Percentiles rank a stretch among this genome's conserved stretches.
These are phyloP conservation scores for Ophiocordyceps camponoti-leonardi DNA, from an alignment of 2,329 filamentous ascomycete species.

Conservation along the genomic window DNA sequence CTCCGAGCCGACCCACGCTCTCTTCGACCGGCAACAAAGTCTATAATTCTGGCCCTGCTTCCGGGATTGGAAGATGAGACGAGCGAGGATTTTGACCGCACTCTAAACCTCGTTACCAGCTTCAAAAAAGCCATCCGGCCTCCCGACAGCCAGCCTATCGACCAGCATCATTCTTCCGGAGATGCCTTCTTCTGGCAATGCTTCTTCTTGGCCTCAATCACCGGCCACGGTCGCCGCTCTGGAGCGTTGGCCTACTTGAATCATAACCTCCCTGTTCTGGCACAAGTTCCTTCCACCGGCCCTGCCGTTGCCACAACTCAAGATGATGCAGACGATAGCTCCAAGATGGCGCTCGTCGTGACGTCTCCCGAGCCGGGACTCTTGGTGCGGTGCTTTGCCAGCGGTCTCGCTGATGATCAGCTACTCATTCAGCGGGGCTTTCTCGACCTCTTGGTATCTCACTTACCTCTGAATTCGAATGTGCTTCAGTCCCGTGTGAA, in stretches of 20 bases:
- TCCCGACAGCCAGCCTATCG: slow-evolving; percentile 29
- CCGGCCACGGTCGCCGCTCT: slow-evolving; percentile 66
- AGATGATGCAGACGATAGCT: slow-evolving; percentile 12
- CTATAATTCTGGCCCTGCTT: slow-evolving; percentile 72
- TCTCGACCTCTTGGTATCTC: slow-evolving; percentile 77
- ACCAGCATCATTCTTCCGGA: slow-evolving; percentile 36
- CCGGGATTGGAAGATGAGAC: slow-evolving; percentile 92
- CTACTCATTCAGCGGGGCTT: slow-evolving; percentile 87
- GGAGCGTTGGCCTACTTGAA: slow-evolving; percentile 78
- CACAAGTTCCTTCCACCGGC: slow-evolving; percentile 2
- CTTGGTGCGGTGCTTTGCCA: slow-evolving; percentile 78
- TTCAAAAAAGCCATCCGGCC: slow-evolving; percentile 55
- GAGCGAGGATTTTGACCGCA: slow-evolving; percentile 90
- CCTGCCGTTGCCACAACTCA: slow-evolving; percentile 1
- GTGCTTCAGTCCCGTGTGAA: slow-evolving; percentile 65
- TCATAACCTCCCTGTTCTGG: slow-evolving; percentile 48
- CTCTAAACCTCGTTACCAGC: slow-evolving; percentile 58
- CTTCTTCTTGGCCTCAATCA: slow-evolving; percentile 85
- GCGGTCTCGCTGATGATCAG: slow-evolving; percentile 74
- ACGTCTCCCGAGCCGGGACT: slow-evolving; percentile 83
- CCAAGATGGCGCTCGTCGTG: slow-evolving; percentile 43
- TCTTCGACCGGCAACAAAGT: slow-evolving; percentile 76
- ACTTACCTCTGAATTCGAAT: slow-evolving; percentile 68
- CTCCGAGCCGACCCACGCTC: slow-evolving; percentile 51
- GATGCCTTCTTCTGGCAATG: slow-evolving; percentile 98